These are phyloP conservation scores for Paralagenidium karlingii DNA, from an alignment of 352 stramenopile genomes.

Conservation along the genomic window DNA sequence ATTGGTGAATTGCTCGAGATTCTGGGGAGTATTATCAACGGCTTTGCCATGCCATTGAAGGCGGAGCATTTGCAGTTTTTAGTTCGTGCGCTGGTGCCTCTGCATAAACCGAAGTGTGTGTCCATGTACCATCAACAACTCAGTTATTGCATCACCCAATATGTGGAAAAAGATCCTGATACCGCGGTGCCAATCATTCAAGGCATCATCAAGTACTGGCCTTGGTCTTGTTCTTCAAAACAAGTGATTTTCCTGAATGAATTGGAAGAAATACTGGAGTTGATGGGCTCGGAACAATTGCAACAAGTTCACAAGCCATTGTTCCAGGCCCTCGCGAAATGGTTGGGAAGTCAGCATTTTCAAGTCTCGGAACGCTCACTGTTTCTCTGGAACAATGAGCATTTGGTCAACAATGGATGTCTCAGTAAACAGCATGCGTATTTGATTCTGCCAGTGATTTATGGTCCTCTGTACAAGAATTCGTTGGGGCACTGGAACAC, in stretches of 20 bases:
- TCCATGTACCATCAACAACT: constrained; percentile 98
- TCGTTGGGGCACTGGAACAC: constrained; percentile 94
- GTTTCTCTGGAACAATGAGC: constrained; percentile 99
- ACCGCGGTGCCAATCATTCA: constrained; percentile 92
- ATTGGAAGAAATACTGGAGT: constrained; percentile 97
- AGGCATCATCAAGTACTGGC: constrained; percentile 93
- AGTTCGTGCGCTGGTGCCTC: constrained; percentile 89
- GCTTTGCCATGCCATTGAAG: constrained; percentile 98
- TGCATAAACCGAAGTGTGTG: constrained; percentile 97
- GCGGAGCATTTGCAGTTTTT: constrained; percentile 96
- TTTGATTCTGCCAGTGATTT: constrained; percentile 92
- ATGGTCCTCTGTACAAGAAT: constrained; percentile 79
- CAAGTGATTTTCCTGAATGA: constrained; percentile 97
- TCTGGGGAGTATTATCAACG: constrained; percentile 97
- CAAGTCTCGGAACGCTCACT: constrained; percentile 94
- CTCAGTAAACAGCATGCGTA: constrained; percentile 88
- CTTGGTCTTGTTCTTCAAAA: constrained; percentile 90
- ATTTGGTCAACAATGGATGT: constrained; percentile 93
- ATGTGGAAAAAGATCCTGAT: constrained; percentile 98
- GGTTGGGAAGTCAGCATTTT: constrained; percentile 92
- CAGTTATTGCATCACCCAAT: constrained; percentile 99
- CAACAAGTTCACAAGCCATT: constrained; percentile 65
- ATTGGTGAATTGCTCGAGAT: constrained; percentile 98
- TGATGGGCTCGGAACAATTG: constrained; percentile 82
- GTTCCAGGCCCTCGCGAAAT: constrained; percentile 73